phyloP scores from a whole-genome alignment of 208 protist genomes.

The Leishmania aethiopica region DNA sequence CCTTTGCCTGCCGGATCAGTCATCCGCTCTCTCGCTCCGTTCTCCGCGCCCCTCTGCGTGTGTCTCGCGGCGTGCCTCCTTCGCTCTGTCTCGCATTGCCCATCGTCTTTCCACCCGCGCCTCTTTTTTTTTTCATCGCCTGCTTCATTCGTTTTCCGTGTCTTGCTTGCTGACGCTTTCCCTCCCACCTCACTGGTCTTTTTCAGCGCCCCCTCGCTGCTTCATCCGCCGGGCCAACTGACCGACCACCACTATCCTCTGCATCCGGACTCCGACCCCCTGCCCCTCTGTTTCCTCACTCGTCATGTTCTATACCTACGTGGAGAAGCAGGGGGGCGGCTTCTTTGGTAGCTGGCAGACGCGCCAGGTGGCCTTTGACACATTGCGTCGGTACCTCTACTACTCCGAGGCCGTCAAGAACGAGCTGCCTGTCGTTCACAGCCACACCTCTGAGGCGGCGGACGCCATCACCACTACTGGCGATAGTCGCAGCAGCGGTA shows the following conservation, averaged over 20 bases:
- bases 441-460: neutral
- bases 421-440: neutral
- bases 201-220: neutral
- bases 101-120: neutral
- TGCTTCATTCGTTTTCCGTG: neutral
- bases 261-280: neutral
- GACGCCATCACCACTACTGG: neutral
- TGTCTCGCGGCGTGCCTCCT: neutral
- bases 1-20: neutral
- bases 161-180: neutral
- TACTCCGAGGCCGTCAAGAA: slow-evolving; percentile 43
- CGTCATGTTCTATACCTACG: slow-evolving; percentile 64
- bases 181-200: neutral
- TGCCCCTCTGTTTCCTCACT: neutral
- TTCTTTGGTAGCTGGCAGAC: slow-evolving; percentile 55
- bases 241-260: neutral
- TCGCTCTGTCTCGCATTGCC: neutral
- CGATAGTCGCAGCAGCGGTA: neutral
- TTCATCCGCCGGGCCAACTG: neutral
- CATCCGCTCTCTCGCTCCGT: neutral
- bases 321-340: slow-evolving; percentile 51
- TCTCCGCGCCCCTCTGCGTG: neutral
- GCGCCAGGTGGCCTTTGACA: slow-evolving; percentile 68
- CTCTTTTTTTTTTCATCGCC: neutral
- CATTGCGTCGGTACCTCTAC: slow-evolving; percentile 65